Conservation (phyloP, 1,284 basidiomycete species). For the Exobasidium cylindrosporum region DNA sequence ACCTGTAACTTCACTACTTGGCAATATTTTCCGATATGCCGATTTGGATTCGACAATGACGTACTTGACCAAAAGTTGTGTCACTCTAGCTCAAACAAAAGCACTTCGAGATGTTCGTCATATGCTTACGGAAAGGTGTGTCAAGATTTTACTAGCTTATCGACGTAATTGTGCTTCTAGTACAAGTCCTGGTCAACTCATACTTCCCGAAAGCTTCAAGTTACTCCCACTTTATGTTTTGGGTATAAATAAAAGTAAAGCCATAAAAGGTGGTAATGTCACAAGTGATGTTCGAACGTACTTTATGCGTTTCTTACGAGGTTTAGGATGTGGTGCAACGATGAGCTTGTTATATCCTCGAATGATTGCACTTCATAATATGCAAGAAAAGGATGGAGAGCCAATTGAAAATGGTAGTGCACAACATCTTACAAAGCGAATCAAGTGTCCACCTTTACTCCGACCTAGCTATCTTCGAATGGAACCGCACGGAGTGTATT, state of each 20-base stretch:
- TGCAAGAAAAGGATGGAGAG: conserved; percentile 71
- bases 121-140: conserved; percentile 78
- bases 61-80: conserved; percentile 68
- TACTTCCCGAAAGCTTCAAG: conserved; percentile 91
- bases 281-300: conserved; percentile 89
- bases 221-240: conserved; percentile 80
- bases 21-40: conserved; percentile 86
- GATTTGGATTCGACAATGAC: conserved; percentile 83
- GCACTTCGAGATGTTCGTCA: conserved; percentile 76
- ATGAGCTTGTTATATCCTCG: conserved; percentile 85
- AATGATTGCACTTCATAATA: conserved; percentile 81
- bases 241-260: conserved; percentile 83
- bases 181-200: conserved; percentile 76
- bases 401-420: conserved; percentile 57
- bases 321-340: conserved; percentile 67
- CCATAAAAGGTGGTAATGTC: conserved; percentile 81
- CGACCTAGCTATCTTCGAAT: conserved; percentile 81
- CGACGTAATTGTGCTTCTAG: conserved; percentile 84
- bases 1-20: conserved; percentile 76
- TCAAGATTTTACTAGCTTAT: conserved; percentile 80
- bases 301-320: conserved; percentile 73
- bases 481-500: conserved; percentile 84
- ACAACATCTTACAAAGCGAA: conserved; percentile 47
- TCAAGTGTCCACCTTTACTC: conserved; percentile 76
- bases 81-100: conserved; percentile 72